Conservation (phyloP, 805 yeast genomes). For the Jamesozyma spencerorum region DNA sequence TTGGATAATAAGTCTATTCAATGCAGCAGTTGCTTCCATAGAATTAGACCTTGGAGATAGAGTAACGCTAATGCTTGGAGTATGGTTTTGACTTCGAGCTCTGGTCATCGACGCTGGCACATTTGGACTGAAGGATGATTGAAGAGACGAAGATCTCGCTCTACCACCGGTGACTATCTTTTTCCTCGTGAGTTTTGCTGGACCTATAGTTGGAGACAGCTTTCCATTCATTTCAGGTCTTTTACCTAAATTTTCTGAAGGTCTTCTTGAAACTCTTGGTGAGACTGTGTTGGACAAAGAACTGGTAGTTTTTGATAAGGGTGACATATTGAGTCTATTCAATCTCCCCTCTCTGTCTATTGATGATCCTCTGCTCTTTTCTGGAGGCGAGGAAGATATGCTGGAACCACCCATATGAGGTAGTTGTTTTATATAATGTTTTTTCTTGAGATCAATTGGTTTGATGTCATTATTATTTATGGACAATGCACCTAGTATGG, state of each 20-base stretch:
- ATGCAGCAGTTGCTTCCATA: conserved; percentile 20
- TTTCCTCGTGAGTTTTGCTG: neutral
- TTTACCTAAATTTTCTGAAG: conserved; percentile 2
- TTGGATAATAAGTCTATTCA: conserved; percentile 24
- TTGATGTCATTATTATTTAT: conserved; percentile 3
- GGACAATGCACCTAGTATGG: conserved; percentile 3
- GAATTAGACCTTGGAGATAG: conserved; percentile 24
- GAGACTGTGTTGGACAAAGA: conserved; percentile 5
- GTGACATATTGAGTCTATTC: neutral
- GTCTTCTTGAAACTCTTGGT: conserved; percentile 10
- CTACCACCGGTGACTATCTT: conserved; percentile 9
- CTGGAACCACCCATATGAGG: conserved; percentile 1
- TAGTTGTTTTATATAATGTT: neutral
- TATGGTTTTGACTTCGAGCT: neutral
- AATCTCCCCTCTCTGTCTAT: conserved; percentile 6
- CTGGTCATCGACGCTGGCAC: neutral
- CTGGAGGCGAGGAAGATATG: conserved; percentile 11
- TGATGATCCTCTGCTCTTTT: conserved; percentile 17
- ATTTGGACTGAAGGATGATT: conserved; percentile 13
- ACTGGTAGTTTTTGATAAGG: conserved; percentile 5
- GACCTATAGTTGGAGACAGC: too few relatives aligned
- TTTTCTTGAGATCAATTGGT: conserved; percentile 2
- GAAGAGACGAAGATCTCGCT: conserved; percentile 29
- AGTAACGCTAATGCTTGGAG: neutral
- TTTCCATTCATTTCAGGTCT: too few relatives aligned